A percentile compares a stretch with the other conserved stretches of the same genome.
These are phyloP conservation scores for Russula dissimulans DNA, from an alignment of 768 basidiomycete genomes.

Conservation along the genomic window DNA sequence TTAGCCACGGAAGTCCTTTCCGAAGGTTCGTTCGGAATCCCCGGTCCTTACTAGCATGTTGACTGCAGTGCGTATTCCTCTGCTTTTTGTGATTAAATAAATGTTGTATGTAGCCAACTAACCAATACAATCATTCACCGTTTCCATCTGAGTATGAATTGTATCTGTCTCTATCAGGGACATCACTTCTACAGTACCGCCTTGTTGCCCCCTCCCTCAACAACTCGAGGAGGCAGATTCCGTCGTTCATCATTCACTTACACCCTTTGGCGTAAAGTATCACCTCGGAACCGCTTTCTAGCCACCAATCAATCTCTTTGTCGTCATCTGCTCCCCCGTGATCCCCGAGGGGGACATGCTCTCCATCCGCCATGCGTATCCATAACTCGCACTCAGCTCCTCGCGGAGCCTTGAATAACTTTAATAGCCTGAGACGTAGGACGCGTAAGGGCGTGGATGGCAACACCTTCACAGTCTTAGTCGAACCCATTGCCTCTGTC, in stretches of 20 bases:
- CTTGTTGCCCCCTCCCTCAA: too few relatives aligned
- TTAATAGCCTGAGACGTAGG: slow-evolving; percentile 52
- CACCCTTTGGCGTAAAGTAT: slow-evolving; percentile 16
- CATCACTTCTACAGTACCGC: neutral
- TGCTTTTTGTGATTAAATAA: neutral
- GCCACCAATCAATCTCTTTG: slow-evolving; percentile 57
- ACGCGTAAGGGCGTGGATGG: slow-evolving; percentile 58
- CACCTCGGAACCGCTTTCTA: slow-evolving; percentile 45
- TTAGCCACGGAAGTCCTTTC: neutral
- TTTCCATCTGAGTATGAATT: neutral
- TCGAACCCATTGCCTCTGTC: slow-evolving; percentile 18
- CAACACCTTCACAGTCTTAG: slow-evolving; percentile 41
- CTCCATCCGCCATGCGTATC: slow-evolving; percentile 44
- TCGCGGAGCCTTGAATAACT: slow-evolving; percentile 26
- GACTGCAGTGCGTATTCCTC: neutral
- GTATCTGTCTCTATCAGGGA: neutral
- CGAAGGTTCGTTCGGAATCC: neutral
- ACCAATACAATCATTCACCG: neutral
- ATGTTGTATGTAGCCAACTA: neutral
- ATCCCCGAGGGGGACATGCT: slow-evolving; percentile 35
- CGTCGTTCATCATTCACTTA: neutral
- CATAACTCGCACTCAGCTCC: slow-evolving; percentile 37
- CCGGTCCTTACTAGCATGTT: neutral
- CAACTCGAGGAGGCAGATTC: neutral
- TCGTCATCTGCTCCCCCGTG: slow-evolving; percentile 29